Evolutionary conservation across 352 stramenopile genomes (phyloP).

Genomic region (Albugo laibachii): DNA sequence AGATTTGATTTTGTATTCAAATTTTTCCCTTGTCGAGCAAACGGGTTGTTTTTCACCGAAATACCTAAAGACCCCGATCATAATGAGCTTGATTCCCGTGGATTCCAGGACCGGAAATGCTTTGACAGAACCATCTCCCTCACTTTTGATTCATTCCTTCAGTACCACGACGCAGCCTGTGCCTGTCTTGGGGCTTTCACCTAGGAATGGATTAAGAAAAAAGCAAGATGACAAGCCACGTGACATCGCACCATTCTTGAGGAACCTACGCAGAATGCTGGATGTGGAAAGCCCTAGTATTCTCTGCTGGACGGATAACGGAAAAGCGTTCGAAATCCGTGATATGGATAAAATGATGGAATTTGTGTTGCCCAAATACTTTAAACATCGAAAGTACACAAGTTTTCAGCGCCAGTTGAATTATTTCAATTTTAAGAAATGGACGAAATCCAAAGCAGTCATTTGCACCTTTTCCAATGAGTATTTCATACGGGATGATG

Average conservation of each 20-base stretch:
- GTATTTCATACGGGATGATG: slow-evolving; percentile 40
- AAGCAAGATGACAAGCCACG: slow-evolving; percentile 10
- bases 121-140: no score
- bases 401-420: slow-evolving; percentile 88
- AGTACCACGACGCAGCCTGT: no score
- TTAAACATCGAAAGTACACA: slow-evolving; percentile 88
- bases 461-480: slow-evolving; percentile 65
- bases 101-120: no score
- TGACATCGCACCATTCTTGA: slow-evolving; percentile 39
- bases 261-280: slow-evolving; percentile 31
- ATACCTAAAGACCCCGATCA: no score
- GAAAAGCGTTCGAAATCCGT: slow-evolving; percentile 39
- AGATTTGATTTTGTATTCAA: no score
- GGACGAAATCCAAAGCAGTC: slow-evolving; percentile 67
- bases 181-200: no score
- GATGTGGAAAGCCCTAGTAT: slow-evolving; percentile 27
- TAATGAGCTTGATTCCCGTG: no score
- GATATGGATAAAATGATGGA: slow-evolving; percentile 50
- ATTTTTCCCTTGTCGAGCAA: no score
- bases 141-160: no score
- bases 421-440: slow-evolving; percentile 88
- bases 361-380: slow-evolving; percentile 84
- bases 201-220: no score
- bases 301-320: slow-evolving; percentile 33
- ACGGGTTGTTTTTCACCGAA: no score